Percentiles rank a stretch among this genome's conserved stretches.
Evolutionary conservation across 257 asterid genomes (phyloP).

Genomic region (Solanum neorickii): DNA sequence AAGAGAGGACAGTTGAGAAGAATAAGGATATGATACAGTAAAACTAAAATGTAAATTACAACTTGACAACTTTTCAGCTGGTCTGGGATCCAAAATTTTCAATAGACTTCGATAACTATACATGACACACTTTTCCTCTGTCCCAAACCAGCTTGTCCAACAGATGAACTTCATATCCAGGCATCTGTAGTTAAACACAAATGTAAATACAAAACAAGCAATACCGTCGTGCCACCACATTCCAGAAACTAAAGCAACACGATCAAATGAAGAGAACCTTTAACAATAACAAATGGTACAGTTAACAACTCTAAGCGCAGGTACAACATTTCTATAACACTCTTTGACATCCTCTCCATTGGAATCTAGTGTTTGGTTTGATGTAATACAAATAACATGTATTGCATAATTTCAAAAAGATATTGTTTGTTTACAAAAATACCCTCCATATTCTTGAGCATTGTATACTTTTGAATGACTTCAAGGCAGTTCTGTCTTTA

Average conservation of each 20-base stretch:
- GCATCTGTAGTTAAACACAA: neutral
- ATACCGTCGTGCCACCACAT: neutral
- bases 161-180: neutral
- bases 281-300: neutral
- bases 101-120: neutral
- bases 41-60: neutral
- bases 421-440: neutral
- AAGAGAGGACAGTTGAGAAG: neutral
- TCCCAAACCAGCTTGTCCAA: neutral
- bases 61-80: neutral
- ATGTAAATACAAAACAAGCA: neutral
- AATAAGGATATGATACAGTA: neutral
- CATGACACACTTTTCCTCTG: neutral
- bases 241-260: neutral
- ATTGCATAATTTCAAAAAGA: neutral
- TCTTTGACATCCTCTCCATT: neutral
- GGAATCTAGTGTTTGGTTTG: neutral
- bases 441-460: neutral
- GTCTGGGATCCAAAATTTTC: neutral
- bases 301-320: neutral
- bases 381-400: neutral
- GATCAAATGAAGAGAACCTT: neutral
- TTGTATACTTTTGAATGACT: neutral
- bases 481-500: neutral
- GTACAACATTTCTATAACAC: neutral